Conservation (phyloP, 2,329 filamentous ascomycete species). For the Fusarium odoratissimum region DNA sequence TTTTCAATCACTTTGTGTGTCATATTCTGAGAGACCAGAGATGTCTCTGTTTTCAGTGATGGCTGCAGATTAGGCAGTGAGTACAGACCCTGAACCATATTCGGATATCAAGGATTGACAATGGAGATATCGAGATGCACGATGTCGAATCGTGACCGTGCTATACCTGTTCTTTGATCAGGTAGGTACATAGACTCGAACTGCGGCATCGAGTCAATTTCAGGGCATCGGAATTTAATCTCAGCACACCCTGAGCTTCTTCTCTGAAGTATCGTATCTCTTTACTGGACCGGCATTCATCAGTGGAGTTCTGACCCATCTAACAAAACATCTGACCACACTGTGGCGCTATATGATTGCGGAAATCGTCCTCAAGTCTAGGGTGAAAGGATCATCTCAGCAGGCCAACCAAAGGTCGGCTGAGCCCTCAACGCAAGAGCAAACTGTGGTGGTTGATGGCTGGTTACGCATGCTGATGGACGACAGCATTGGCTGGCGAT, state of each 20-base stretch:
- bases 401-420: background rate
- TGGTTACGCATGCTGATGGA: constrained; percentile 5
- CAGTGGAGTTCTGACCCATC: constrained; percentile 20
- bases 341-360: constrained; percentile 7
- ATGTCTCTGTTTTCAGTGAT: constrained; percentile 3
- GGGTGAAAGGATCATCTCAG: background rate
- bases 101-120: background rate
- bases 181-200: background rate
- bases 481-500: background rate
- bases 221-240: background rate
- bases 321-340: constrained; percentile 14
- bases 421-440: constrained; percentile 1
- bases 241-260: background rate
- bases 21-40: constrained; percentile 25
- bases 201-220: background rate
- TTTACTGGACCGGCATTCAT: constrained; percentile 15
- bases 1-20: constrained; percentile 24
- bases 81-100: background rate
- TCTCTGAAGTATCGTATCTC: background rate
- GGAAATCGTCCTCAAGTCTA: background rate
- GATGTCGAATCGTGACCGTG: background rate
- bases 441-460: background rate
- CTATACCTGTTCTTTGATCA: constrained; percentile 8
- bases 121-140: background rate
- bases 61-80: background rate